These are phyloP conservation scores for Metarhizium brunneum DNA, from an alignment of 2,329 filamentous ascomycete species.

Conservation along the genomic window DNA sequence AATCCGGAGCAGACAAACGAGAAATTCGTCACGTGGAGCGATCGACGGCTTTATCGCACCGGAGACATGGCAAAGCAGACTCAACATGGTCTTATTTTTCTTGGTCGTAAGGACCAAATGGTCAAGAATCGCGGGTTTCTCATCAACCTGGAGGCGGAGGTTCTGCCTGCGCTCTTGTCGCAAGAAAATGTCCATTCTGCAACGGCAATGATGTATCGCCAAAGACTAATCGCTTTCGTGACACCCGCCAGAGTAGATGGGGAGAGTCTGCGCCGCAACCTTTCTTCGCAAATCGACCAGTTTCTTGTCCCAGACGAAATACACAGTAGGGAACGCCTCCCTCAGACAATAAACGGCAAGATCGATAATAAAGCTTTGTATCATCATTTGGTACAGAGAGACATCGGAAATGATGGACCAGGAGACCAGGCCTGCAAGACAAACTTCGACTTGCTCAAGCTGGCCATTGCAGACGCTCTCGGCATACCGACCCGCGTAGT, in stretches of 20 bases:
- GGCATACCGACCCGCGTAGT: neutral
- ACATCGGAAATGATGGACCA: neutral
- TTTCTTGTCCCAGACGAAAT: neutral
- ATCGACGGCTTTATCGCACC: slow-evolving; percentile 23
- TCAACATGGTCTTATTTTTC: slow-evolving; percentile 12
- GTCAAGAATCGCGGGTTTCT: slow-evolving; percentile 26
- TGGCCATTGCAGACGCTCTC: neutral
- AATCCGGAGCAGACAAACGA: slow-evolving; percentile 9
- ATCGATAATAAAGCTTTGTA: neutral
- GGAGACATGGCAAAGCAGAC: slow-evolving; percentile 19
- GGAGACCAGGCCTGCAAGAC: too few relatives aligned
- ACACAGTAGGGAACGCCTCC: neutral
- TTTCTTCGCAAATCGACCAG: neutral
- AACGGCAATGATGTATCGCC: slow-evolving; percentile 10
- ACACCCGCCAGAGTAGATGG: neutral
- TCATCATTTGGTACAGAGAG: neutral
- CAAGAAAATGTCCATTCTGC: slow-evolving; percentile 10
- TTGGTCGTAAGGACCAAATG: slow-evolving; percentile 17
- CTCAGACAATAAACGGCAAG: neutral
- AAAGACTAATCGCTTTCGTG: slow-evolving; percentile 10
- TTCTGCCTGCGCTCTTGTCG: slow-evolving; percentile 15
- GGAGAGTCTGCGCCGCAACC: neutral
- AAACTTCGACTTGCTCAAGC: neutral
- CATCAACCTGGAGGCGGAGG: slow-evolving; percentile 24
- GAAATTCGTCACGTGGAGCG: slow-evolving; percentile 11